Conservation (phyloP, 2,329 filamentous ascomycete genomes). For the Keithomyces neogunnii region DNA sequence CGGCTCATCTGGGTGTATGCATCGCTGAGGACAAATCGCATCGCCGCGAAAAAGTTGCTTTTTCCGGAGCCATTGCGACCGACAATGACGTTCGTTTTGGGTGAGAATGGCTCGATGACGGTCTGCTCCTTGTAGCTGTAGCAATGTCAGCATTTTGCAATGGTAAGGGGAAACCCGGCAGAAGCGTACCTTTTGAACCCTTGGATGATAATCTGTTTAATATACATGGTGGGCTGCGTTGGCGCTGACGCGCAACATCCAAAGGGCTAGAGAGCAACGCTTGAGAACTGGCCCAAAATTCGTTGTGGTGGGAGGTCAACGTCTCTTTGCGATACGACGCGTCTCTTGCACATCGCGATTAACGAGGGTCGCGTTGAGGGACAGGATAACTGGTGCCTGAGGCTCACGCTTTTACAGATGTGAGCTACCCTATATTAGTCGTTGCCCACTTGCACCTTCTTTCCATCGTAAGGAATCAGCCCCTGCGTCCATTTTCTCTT, state of each 20-base stretch:
- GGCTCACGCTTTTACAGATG: not conserved
- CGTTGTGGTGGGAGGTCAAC: not conserved
- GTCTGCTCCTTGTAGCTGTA: conserved; percentile 97
- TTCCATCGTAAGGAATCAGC: not conserved
- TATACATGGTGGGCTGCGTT: conserved; percentile 64
- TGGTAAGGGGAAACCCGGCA: not conserved
- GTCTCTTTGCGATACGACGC: conserved; percentile 5
- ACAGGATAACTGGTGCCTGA: conserved; percentile 4
- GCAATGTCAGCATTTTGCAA: conserved; percentile 12
- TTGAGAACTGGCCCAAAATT: conserved; percentile 4
- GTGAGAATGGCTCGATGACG: conserved; percentile 95
- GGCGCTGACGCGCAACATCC: conserved; percentile 30
- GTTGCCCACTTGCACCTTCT: not conserved
- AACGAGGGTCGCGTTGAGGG: conserved; percentile 7
- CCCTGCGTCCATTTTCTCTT: too few relatives aligned
- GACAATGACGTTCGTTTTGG: conserved; percentile 96
- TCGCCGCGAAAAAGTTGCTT: conserved; percentile 98
- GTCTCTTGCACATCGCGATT: conserved; percentile 5
- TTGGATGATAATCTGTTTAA: conserved; percentile 99
- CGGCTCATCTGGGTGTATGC: conserved; percentile 93
- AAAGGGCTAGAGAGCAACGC: conserved; percentile 16
- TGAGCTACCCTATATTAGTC: not conserved
- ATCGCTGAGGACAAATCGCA: conserved; percentile 96
- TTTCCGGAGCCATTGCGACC: conserved; percentile 98
- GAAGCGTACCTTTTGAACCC: conserved; percentile 87